These are phyloP conservation scores for Zychaea mexicana DNA, from an alignment of 371 early-diverging fungal species.

Conservation along the genomic window DNA sequence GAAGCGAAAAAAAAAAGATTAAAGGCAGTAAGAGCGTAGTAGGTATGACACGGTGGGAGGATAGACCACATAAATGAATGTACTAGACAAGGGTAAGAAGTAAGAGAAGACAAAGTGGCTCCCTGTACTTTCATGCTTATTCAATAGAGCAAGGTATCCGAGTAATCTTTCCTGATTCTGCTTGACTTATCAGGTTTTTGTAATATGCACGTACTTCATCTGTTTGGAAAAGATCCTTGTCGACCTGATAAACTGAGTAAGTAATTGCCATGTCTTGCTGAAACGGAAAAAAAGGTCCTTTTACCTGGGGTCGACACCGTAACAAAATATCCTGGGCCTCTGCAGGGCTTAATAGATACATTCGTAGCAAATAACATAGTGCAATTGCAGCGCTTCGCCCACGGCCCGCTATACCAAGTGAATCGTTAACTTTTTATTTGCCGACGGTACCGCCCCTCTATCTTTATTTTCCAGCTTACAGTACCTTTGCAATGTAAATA, in stretches of 20 bases:
- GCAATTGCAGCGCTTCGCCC: conserved; percentile 49
- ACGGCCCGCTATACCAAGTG: conserved; percentile 32
- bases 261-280: too few relatives aligned
- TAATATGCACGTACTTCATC: conserved; percentile 40
- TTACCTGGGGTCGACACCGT: conserved; percentile 39
- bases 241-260: conserved; percentile 21
- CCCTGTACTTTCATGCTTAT: not conserved
- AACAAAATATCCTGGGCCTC: conserved; percentile 33
- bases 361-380: conserved; percentile 41
- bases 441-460: too few relatives aligned
- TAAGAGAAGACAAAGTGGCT: not conserved
- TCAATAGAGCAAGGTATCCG: conserved; percentile 21
- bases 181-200: conserved; percentile 31
- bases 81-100: not conserved
- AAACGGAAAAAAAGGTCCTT: not conserved
- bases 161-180: conserved; percentile 31
- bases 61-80: too few relatives aligned
- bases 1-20: too few relatives aligned
- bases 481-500: conserved; percentile 54
- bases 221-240: conserved; percentile 34
- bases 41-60: too few relatives aligned
- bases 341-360: conserved; percentile 26
- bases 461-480: too few relatives aligned
- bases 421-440: too few relatives aligned
- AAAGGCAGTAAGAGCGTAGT: too few relatives aligned